Evolutionary conservation across 208 protist species (phyloP).

Genomic region (Wallacemonas sp.): DNA sequence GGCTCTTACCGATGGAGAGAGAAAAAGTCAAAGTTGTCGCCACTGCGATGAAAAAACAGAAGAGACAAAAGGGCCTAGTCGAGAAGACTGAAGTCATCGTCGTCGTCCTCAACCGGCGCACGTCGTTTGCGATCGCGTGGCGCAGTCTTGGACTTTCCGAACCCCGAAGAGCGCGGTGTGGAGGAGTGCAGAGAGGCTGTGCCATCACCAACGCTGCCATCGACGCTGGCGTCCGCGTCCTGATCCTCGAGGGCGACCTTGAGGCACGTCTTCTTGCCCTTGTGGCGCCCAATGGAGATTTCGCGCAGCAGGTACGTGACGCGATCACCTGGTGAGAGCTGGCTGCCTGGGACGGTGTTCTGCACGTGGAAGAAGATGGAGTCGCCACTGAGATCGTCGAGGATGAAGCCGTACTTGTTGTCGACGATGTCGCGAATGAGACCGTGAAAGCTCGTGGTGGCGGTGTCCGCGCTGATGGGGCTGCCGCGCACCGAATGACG

Average conservation of each 20-base stretch:
- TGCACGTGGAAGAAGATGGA: slow-evolving; percentile 81
- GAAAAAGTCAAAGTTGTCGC: no score
- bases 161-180: neutral
- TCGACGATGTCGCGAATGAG: slow-evolving; percentile 51
- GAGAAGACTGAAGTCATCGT: slow-evolving; percentile 48
- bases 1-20: no score
- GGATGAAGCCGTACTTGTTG: slow-evolving; percentile 64
- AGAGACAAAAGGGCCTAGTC: slow-evolving; percentile 31
- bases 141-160: neutral
- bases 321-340: slow-evolving; percentile 31
- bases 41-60: no score
- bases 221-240: neutral
- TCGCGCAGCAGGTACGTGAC: slow-evolving; percentile 70
- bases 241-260: slow-evolving; percentile 26
- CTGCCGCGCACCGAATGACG: slow-evolving; percentile 17
- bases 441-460: slow-evolving; percentile 38
- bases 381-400: slow-evolving; percentile 60
- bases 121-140: neutral
- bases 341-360: slow-evolving; percentile 20
- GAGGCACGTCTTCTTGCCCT: slow-evolving; percentile 67
- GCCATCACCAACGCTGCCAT: neutral
- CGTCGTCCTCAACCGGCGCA: slow-evolving; percentile 21
- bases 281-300: slow-evolving; percentile 56
- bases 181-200: slow-evolving; percentile 1
- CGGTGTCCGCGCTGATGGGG: slow-evolving; percentile 10